Base-by-base conservation (phyloP, 2,329 filamentous ascomycete species). In the Diaporthe sp. region DNA sequence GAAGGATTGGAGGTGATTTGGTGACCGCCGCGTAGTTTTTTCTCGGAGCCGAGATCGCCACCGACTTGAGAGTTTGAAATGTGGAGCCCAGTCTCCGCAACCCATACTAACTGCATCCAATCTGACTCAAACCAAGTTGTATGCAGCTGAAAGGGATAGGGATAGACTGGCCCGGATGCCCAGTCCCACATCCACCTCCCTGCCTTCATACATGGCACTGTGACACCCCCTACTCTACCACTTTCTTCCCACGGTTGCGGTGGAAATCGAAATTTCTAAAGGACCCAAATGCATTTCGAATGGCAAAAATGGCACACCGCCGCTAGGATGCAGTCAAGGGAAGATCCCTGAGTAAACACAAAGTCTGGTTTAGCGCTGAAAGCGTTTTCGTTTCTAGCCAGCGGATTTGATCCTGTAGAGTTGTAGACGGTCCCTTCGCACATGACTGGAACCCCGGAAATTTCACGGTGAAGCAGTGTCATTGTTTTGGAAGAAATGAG, bases 401-500 rank as follows among this genome's bases (percentile, higher is more conserved):
- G 35, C 57, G 35, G 40, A 10, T 19, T 28, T 61, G 35, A 35
- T 28, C 22, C 22, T 42, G 8, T 13, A 45, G 38, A 61, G 38
- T 9, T 30, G 8, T 8, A 30, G 58, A 6, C 25, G 38, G 25
- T 45, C 8, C 58, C 1, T 40, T 19, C 38, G 45, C 17, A 61
- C 25, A 45, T 45, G 58, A 61, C 38, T 61, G 58, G 45, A 61
- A 61, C 58, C 45, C 15, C 35, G n/a, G 38, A 22, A 61, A 61
- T 61, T 45, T 45, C 38, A 45, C 38, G 15, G 22, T 45, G 58
- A 45, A 61, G 15, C 58, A 45, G 58, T 25, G 10, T 61, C 30
- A 45, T 61, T 45, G 15, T 15, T 30, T n/a, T 42, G 40, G 58
- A 22, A 45, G n/a, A 61, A 61, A 61, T 61, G 58, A 61, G 58